Percentiles rank a stretch among this genome's conserved stretches.
Conservation (phyloP, 1,284 basidiomycete species). For the Baeospora myosura region DNA sequence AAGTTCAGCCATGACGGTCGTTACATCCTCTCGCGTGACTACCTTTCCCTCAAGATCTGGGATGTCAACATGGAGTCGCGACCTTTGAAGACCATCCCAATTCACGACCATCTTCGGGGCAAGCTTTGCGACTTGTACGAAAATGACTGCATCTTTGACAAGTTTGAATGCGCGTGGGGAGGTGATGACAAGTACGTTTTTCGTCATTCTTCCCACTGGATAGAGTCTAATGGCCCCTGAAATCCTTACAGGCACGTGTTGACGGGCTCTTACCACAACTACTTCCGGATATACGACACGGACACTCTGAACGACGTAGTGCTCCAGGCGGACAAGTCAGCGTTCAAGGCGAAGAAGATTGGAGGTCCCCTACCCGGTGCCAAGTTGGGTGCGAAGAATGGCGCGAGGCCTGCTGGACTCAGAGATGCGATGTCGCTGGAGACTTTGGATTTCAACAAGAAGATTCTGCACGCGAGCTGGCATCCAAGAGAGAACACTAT, state of each 20-base stretch:
- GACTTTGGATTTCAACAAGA: slow-evolving; percentile 97
- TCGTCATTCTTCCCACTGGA: slow-evolving; percentile 10
- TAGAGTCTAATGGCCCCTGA: slow-evolving; percentile 6
- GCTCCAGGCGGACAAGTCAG: slow-evolving; percentile 97
- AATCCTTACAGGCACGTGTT: slow-evolving; percentile 67
- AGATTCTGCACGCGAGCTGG: slow-evolving; percentile 96
- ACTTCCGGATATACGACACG: slow-evolving; percentile 98
- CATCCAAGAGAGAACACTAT: slow-evolving; percentile 97
- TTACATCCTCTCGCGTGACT: slow-evolving; percentile 95
- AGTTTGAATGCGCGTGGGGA: slow-evolving; percentile 96
- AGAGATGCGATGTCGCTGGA: slow-evolving; percentile 87
- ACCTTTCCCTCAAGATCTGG: slow-evolving; percentile 98
- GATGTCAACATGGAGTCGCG: slow-evolving; percentile 98
- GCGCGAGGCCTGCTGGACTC: slow-evolving; percentile 53
- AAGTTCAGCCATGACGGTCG: slow-evolving; percentile 97
- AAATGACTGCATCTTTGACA: slow-evolving; percentile 99
- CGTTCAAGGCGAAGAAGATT: slow-evolving; percentile 99
- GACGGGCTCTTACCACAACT: slow-evolving; percentile 99
- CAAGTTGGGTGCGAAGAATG: slow-evolving; percentile 67
- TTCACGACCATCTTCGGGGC: slow-evolving; percentile 95
- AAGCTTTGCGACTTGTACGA: slow-evolving; percentile 99
- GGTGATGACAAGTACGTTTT: slow-evolving; percentile 88
- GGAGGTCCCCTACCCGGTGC: slow-evolving; percentile 70
- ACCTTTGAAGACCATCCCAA: slow-evolving; percentile 96
- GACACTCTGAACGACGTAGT: slow-evolving; percentile 89